A percentile compares a stretch with the other conserved stretches of the same genome.
Evolutionary conservation across 2,329 filamentous ascomycete genomes (phyloP).

Genomic region (Immersiporthe knoxdaviesiana): DNA sequence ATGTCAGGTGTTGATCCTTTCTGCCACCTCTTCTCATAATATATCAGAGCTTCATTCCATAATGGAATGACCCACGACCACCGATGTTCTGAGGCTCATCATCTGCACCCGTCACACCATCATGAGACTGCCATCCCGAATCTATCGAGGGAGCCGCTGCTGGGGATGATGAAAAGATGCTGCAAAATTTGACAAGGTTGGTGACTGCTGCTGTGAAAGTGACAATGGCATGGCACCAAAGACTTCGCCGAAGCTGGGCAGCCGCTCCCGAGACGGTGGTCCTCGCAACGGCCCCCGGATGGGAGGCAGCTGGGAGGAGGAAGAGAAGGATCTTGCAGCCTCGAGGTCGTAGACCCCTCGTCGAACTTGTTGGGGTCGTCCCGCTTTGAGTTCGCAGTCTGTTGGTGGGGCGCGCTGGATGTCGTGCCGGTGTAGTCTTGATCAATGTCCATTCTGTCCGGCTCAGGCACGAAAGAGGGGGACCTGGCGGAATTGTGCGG

Average conservation of each 20-base stretch:
- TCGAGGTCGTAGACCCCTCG: slow-evolving; percentile 12
- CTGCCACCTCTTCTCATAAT: too few species aligned
- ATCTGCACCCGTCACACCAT: not conserved
- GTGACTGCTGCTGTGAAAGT: not conserved
- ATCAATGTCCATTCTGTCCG: not conserved
- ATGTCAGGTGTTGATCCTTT: too few species aligned
- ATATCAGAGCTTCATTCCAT: not conserved
- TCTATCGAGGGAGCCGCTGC: not conserved
- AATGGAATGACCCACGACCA: not conserved
- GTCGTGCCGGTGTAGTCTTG: not conserved
- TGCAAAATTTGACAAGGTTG: not conserved
- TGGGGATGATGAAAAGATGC: not conserved
- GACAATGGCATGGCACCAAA: not conserved
- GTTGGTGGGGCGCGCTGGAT: not conserved
- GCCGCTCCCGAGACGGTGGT: not conserved
- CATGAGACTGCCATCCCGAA: not conserved
- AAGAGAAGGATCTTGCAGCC: not conserved
- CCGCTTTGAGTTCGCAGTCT: not conserved
- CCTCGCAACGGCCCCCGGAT: not conserved
- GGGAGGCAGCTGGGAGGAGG: not conserved
- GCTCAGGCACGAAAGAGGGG: not conserved
- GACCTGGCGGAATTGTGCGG: too few species aligned
- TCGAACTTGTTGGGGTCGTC: not conserved
- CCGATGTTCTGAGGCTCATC: not conserved
- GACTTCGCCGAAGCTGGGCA: slow-evolving; percentile 5